Percentiles rank a stretch among this genome's conserved stretches.
These are phyloP conservation scores for Apiotrichum veenhuisii DNA, from an alignment of 1,284 basidiomycete genomes.

Conservation along the genomic window DNA sequence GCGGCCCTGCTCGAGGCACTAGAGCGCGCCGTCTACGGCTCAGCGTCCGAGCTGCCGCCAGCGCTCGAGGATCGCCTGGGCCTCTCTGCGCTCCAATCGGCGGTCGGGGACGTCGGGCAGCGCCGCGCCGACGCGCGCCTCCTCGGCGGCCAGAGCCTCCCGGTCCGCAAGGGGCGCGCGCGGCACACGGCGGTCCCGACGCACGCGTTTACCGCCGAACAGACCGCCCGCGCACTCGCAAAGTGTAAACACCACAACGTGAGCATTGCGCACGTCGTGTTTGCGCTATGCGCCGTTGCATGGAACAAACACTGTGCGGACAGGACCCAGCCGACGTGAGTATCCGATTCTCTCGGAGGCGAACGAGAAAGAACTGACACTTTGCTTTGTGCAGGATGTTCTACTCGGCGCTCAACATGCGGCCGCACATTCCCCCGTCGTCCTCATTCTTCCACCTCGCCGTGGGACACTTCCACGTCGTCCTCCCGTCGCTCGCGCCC, in stretches of 20 bases:
- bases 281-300: constrained; percentile 69
- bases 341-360: not conserved
- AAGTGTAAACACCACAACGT: constrained; percentile 60
- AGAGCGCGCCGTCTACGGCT: not conserved
- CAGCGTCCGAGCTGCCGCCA: constrained; percentile 10
- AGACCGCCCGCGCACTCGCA: constrained; percentile 50
- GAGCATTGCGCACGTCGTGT: constrained; percentile 68
- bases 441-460: constrained; percentile 69
- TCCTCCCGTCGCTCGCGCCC: constrained; percentile 63
- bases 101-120: constrained; percentile 34
- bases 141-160: constrained; percentile 29
- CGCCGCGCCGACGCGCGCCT: constrained; percentile 3
- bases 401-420: constrained; percentile 71
- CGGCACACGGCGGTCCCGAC: constrained; percentile 33
- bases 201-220: constrained; percentile 14
- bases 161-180: constrained; percentile 2
- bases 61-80: constrained; percentile 24
- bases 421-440: constrained; percentile 51
- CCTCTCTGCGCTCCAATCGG: not conserved
- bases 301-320: constrained; percentile 57
- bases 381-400: constrained; percentile 56
- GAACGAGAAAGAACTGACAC: not conserved
- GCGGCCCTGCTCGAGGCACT: constrained; percentile 23
- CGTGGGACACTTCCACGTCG: constrained; percentile 71
- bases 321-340: constrained; percentile 57